These are phyloP conservation scores for Athelia sp. DNA, from an alignment of 1,284 basidiomycete genomes.

Conservation along the genomic window DNA sequence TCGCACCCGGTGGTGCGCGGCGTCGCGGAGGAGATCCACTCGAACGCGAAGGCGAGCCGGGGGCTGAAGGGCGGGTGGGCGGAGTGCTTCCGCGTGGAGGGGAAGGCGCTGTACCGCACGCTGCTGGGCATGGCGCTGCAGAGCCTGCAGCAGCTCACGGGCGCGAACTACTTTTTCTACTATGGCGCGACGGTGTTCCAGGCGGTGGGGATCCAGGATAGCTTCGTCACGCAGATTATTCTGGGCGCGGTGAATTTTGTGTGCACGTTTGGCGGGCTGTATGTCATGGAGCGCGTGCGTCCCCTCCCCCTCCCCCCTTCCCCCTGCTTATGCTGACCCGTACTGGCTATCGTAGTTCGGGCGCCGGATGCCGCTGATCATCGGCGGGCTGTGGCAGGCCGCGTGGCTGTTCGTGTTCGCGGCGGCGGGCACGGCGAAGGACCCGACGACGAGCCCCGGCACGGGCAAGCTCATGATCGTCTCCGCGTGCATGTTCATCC, in stretches of 20 bases:
- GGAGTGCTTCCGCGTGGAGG: conserved; percentile 50
- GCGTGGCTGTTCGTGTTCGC: conserved; percentile 78
- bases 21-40: conserved; percentile 49
- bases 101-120: conserved; percentile 60
- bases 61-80: conserved; percentile 47
- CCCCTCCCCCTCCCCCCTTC: too few species aligned
- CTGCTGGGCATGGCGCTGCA: conserved; percentile 65
- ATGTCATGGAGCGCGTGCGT: conserved; percentile 60
- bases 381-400: conserved; percentile 71
- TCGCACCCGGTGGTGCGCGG: conserved; percentile 38
- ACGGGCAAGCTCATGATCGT: conserved; percentile 73
- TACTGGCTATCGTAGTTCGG: conserved; percentile 40
- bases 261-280: conserved; percentile 67
- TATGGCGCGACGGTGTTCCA: conserved; percentile 69
- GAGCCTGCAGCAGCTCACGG: conserved; percentile 73
- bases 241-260: conserved; percentile 67
- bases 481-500: conserved; percentile 74
- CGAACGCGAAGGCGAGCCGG: conserved; percentile 43
- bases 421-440: conserved; percentile 63
- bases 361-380: conserved; percentile 55
- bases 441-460: conserved; percentile 40
- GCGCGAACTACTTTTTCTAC: conserved; percentile 69
- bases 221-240: conserved; percentile 71
- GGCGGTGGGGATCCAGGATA: conserved; percentile 63
- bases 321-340: not conserved